A percentile compares a stretch with the other conserved stretches of the same genome.
phyloP scores from a whole-genome alignment of 2,329 filamentous ascomycete species.

The Tetracladium maxilliforme region DNA sequence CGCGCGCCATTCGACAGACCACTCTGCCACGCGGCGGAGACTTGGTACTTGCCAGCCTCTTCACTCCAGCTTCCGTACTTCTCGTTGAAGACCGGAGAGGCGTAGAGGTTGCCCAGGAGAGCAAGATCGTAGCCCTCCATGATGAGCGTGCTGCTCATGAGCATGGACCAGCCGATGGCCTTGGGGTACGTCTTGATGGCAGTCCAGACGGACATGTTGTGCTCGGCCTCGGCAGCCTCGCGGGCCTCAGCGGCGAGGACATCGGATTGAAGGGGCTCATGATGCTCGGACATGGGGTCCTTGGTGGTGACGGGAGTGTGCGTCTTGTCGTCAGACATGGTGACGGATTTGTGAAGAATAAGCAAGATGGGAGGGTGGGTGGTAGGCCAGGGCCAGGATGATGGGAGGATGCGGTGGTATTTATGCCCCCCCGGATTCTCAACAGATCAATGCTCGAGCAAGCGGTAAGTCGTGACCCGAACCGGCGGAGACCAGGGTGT shows the following conservation, averaged over 20 bases:
- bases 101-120: conserved; percentile 62
- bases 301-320: too few relatives aligned
- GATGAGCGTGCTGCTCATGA: conserved; percentile 73
- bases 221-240: conserved; percentile 40
- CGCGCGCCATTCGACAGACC: conserved; percentile 16
- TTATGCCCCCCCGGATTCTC: too few relatives aligned
- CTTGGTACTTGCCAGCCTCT: conserved; percentile 17
- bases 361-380: too few relatives aligned
- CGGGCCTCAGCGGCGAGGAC: conserved; percentile 16
- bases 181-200: conserved; percentile 73
- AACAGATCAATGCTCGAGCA: too few relatives aligned
- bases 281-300: too few relatives aligned
- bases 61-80: conserved; percentile 20
- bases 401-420: too few relatives aligned
- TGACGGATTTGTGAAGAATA: too few relatives aligned
- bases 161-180: conserved; percentile 64
- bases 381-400: too few relatives aligned
- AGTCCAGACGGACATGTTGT: conserved; percentile 55
- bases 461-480: too few relatives aligned
- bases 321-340: too few relatives aligned
- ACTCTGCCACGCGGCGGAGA: conserved; percentile 18
- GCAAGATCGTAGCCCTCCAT: conserved; percentile 83
- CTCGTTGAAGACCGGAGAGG: conserved; percentile 13
- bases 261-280: too few relatives aligned
- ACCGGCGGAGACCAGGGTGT: too few relatives aligned